Conservation (phyloP, 2,329 filamentous ascomycete species). For the Didymella sp. region DNA sequence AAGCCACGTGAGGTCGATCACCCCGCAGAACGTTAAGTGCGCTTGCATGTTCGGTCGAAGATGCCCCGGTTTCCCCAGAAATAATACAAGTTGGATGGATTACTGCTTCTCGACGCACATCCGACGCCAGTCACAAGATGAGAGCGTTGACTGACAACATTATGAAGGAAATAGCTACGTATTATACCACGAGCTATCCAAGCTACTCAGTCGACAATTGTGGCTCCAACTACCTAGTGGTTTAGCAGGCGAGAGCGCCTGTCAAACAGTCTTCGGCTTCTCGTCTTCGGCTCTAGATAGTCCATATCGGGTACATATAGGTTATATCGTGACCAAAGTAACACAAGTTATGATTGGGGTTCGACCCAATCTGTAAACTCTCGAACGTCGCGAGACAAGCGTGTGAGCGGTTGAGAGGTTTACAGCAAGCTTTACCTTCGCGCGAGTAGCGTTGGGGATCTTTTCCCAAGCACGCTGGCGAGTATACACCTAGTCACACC, state of each 20-base stretch:
- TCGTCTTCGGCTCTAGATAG: neutral
- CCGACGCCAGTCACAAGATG: neutral
- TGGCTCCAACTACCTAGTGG: neutral
- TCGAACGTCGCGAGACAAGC: neutral
- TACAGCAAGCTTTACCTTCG: neutral
- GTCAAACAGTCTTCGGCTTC: neutral
- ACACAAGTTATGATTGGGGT: neutral
- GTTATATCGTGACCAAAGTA: neutral
- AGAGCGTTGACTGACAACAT: neutral
- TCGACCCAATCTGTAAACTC: neutral
- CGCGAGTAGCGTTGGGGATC: neutral
- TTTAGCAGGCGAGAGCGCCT: neutral
- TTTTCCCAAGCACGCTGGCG: too few relatives aligned
- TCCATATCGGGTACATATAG: neutral
- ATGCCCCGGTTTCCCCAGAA: constrained; percentile 10
- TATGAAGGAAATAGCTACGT: neutral
- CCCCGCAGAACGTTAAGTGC: constrained; percentile 10
- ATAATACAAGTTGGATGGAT: neutral
- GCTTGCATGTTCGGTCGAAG: constrained; percentile 3
- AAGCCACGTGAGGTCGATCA: constrained; percentile 12
- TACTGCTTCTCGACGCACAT: neutral
- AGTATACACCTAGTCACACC: too few relatives aligned
- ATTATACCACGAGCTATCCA: neutral
- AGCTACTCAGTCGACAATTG: too few relatives aligned
- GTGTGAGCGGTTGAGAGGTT: neutral